These are phyloP conservation scores for Phytophthora pseudosyringae DNA, from an alignment of 352 stramenopile species.

Conservation along the genomic window DNA sequence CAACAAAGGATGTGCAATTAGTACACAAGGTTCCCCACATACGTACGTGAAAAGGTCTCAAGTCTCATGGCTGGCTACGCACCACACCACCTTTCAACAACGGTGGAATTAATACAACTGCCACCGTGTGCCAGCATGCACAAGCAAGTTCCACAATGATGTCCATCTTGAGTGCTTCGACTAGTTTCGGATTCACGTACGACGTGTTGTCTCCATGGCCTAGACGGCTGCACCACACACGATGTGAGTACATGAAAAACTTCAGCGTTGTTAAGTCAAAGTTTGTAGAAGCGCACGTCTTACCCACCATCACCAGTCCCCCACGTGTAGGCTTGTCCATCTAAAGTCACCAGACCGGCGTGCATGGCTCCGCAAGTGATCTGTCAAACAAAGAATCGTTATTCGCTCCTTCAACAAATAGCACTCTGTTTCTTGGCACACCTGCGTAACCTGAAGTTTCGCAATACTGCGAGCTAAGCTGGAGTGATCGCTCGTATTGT, in stretches of 20 bases:
- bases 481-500: constrained; percentile 66
- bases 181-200: constrained; percentile 74
- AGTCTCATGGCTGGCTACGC: constrained; percentile 4
- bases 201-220: constrained; percentile 77
- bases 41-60: too few species aligned
- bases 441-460: constrained; percentile 69
- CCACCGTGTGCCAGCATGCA: constrained; percentile 89
- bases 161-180: constrained; percentile 73
- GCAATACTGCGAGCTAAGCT: constrained; percentile 57
- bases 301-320: constrained; percentile 86
- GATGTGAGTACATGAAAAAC: not conserved
- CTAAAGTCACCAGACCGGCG: constrained; percentile 73
- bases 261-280: too few species aligned
- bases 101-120: constrained; percentile 88
- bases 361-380: constrained; percentile 85
- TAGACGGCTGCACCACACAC: constrained; percentile 48
- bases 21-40: too few species aligned
- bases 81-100: constrained; percentile 83
- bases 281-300: constrained; percentile 4
- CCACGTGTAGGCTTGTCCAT: constrained; percentile 82
- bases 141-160: constrained; percentile 84
- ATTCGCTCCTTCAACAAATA: not conserved
- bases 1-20: not conserved
- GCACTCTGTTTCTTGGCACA: constrained; percentile 14
- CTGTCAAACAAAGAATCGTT: constrained; percentile 26